Evolutionary conservation across 2,329 filamentous ascomycete genomes (phyloP), one percentile per base, ranked within the genome.

Genomic region (Sclerotinia subarctica): DNA sequence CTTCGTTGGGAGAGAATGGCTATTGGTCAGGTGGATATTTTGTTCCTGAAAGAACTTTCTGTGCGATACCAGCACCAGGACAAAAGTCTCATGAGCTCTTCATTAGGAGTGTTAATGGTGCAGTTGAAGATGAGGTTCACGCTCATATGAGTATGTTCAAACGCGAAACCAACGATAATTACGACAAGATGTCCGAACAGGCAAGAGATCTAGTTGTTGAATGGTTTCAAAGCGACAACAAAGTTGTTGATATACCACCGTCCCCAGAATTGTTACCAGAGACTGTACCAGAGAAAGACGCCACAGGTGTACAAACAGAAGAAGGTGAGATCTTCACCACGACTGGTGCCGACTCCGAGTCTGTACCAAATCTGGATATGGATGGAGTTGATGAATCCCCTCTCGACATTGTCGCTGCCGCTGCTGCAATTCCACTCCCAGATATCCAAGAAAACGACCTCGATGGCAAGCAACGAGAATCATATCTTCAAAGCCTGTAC

Each of bases 21-120:
- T 83, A 85, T 74, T 87, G 85, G 85, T 84, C 81, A 38, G 85
- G 85, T 2, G 85, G 85, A 0, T 87, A 81, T 79, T 88, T 82
- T 76, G 84, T 86, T 0, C 85, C 85, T 0, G 87, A 93, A 73
- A 82, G 93, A 52, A 96, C 92, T 0, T 96, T 96, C 74, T 94
- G 91, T 76, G 89, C 90, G 5, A 79, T 94, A 32, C 90, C 88
- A 0, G 66, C 67, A n/a, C 58, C 59, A 6, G 69, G 66, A 52
- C 69, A 68, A 52, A 69, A 66, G 44, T 64, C 57, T 6, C 54
- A 44, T 32, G 60, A 58, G 10, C 66, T 73, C 42, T 76, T 72
- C 47, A 63, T 68, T 17, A 72, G 75, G 51, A 59, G 66, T 21
- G 52, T 69, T 0, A 74, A 75, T 44, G 52, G 54, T 32, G 70